Base-by-base conservation (phyloP, 805 yeast species). In the Komagataella mondaviorum region DNA sequence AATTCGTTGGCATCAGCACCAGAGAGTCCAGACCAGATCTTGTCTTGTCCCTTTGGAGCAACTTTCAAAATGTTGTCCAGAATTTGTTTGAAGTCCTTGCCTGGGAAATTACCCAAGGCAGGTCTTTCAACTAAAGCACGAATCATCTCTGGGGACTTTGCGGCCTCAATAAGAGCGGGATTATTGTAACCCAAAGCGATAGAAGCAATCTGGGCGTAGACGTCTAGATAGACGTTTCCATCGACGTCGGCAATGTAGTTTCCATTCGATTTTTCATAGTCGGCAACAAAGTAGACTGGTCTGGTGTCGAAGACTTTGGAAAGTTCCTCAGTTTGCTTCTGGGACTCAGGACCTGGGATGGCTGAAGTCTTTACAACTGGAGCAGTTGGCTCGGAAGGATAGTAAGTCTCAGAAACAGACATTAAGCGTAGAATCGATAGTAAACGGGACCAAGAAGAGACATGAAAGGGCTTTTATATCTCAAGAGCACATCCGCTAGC, bases 1-100 rank as follows among this genome's bases (percentile, higher is more conserved):
- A 81, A 72, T 62, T 81, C 88, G 57, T 81, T 81, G 51, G 87
- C 87, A 63, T 77, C 81, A 2, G 87, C 80, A 48, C 88, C 87
- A 16, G 82, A 72, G 49, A 79, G 71, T 6, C 83, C 83, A 16
- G 85, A 78, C 82, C 85, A 80, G 18, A 81, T 78, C 55, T 73
- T 70, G 51, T 66, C 63, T 63, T 76, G 73, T 10, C 85, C 85
- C 51, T 75, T 72, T 51, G 87, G 88, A 44, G 87, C 86, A 50
- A 80, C 83, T 23, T 79, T 75, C 56, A 81, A 67, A 47, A 81
- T 67, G 48, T 76, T 74, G 47, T 68, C 63, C 56, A 81, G 64
- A 22, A 79, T 72, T 10, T 67, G 61, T 48, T 71, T 67, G 59
- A 79, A 75, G 57, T 80, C 80, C n/a, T 70, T 68, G 16, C 78